Conservation (phyloP, 1,284 basidiomycete species). For the Ganoderma boninense region DNA sequence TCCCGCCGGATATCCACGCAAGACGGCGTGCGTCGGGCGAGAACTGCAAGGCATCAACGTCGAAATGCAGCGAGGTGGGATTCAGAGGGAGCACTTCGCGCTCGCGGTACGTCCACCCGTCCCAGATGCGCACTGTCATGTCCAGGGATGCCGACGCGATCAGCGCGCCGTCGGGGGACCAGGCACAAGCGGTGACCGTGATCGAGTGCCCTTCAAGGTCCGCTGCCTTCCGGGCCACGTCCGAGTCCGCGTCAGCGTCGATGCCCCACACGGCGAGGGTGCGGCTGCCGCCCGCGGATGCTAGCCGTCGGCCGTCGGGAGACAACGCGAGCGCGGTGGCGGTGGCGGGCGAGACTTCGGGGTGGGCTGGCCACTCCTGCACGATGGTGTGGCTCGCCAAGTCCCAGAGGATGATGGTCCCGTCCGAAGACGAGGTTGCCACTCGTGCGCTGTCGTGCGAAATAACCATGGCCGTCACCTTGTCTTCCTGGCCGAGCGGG, state of each 20-base stretch:
- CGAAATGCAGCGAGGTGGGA: no score
- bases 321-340: not conserved
- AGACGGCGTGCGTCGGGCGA: not conserved
- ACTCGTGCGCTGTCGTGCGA: not conserved
- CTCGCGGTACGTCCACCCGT: not conserved
- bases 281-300: not conserved
- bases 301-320: no score
- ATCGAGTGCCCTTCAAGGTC: not conserved
- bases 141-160: not conserved
- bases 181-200: not conserved
- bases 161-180: constrained; percentile 1
- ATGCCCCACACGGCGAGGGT: not conserved
- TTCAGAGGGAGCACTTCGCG: no score
- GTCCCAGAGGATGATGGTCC: not conserved
- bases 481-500: not conserved
- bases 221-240: not conserved
- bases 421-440: not conserved
- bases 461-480: not conserved
- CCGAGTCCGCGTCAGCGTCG: not conserved
- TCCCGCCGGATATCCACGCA: not conserved
- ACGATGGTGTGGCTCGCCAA: no score
- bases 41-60: not conserved
- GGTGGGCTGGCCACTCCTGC: not conserved
- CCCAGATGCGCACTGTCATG: constrained; percentile 2
- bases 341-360: no score